Evolutionary conservation across 2,329 filamentous ascomycete genomes (phyloP).

Genomic region (Aspergillus brunneoviolaceus): DNA sequence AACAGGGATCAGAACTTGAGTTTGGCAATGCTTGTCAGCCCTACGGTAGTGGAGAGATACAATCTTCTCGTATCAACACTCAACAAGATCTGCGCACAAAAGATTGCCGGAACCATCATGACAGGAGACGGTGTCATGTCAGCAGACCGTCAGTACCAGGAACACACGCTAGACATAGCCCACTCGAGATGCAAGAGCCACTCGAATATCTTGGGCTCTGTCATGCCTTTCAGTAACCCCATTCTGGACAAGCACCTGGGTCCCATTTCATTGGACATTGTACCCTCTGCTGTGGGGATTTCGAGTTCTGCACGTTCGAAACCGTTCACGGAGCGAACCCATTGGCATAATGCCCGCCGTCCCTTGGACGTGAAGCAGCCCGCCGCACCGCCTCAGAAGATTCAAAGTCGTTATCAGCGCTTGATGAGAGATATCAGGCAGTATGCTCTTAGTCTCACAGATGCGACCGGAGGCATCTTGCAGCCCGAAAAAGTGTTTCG

Average conservation of each 20-base stretch:
- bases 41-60: conserved; percentile 15
- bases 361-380: conserved; percentile 26
- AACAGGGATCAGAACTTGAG: conserved; percentile 6
- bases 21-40: conserved; percentile 1
- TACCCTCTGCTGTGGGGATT: conserved; percentile 4
- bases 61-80: conserved; percentile 12
- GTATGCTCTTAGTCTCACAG: conserved; percentile 70
- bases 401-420: conserved; percentile 54
- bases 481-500: conserved; percentile 9
- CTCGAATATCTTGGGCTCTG: background rate
- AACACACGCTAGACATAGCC: background rate
- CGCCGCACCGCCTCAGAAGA: conserved; percentile 15
- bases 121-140: background rate
- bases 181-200: background rate
- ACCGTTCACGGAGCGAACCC: conserved; percentile 32
- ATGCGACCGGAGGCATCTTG: conserved; percentile 7
- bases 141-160: background rate
- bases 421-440: conserved; percentile 67
- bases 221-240: conserved; percentile 28
- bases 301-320: conserved; percentile 13
- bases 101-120: too few species aligned
- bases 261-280: conserved; percentile 24
- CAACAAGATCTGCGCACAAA: conserved; percentile 1
- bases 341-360: conserved; percentile 33
- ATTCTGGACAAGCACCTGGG: conserved; percentile 29